Evolutionary conservation across 352 stramenopile genomes (phyloP).

Genomic region (Hyaloperonospora arabidopsidis): DNA sequence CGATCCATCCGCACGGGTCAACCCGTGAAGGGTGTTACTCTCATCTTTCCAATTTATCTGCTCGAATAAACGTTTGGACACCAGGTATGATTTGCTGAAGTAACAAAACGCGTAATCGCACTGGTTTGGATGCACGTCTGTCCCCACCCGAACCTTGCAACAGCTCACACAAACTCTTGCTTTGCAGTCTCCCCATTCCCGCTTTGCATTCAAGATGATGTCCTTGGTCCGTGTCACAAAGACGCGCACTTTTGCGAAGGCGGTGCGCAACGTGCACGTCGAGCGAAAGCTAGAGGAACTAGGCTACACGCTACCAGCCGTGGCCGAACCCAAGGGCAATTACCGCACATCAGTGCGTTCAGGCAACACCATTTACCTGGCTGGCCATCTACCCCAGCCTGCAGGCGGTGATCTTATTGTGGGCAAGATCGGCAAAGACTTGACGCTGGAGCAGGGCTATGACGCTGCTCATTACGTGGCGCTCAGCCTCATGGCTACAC

Average conservation of each 20-base stretch:
- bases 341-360: constrained; percentile 79
- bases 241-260: constrained; percentile 17
- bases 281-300: constrained; percentile 80
- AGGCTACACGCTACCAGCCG: constrained; percentile 74
- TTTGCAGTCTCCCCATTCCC: neutral
- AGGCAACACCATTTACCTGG: constrained; percentile 82
- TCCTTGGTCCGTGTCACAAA: constrained; percentile 27
- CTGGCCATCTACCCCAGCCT: constrained; percentile 74
- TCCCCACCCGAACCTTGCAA: no score
- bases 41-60: no score
- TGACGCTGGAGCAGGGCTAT: constrained; percentile 87
- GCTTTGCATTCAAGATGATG: constrained; percentile 15
- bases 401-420: constrained; percentile 74
- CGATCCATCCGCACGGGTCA: no score
- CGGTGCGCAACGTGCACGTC: constrained; percentile 64
- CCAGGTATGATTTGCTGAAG: no score
- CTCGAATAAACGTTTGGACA: no score
- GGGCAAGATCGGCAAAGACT: constrained; percentile 85
- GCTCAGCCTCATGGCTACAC: constrained; percentile 86
- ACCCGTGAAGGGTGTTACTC: no score
- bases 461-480: constrained; percentile 85
- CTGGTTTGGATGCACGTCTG: constrained; percentile 21
- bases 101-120: constrained; percentile 6
- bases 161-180: no score
- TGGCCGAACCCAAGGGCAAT: constrained; percentile 86